phyloP scores from a whole-genome alignment of 306 rosid species.

The Pueraria montana region DNA sequence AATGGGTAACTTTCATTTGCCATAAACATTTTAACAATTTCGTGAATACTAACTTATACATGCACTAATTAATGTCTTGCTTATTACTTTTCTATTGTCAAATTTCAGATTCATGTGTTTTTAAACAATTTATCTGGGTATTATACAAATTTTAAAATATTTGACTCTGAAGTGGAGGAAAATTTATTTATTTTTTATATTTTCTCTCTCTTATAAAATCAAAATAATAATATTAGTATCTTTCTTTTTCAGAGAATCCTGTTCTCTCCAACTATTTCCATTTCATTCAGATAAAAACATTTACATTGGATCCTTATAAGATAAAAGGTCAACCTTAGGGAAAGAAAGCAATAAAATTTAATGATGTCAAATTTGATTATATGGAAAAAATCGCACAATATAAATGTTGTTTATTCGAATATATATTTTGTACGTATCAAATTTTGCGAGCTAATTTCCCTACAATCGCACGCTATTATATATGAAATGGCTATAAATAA shows the following conservation, averaged over 20 bases:
- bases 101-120: neutral
- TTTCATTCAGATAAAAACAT: neutral
- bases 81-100: neutral
- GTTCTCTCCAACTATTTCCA: neutral
- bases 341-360: neutral
- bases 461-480: neutral
- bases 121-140: neutral
- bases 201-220: neutral
- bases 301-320: neutral
- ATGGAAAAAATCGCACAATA: no score
- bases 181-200: neutral
- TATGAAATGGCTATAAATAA: neutral
- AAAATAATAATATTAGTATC: neutral
- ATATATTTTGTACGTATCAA: neutral
- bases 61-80: neutral
- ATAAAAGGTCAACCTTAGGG: no score
- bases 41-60: neutral
- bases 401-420: no score
- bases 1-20: neutral
- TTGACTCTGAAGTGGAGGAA: neutral
- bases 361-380: no score
- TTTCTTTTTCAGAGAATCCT: neutral
- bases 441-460: conserved; percentile 15
- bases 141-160: neutral
- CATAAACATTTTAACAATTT: neutral